Evolutionary conservation across 805 yeast genomes (phyloP), one percentile per base, ranked within the genome.

Genomic region (Kodamaea restingae): DNA sequence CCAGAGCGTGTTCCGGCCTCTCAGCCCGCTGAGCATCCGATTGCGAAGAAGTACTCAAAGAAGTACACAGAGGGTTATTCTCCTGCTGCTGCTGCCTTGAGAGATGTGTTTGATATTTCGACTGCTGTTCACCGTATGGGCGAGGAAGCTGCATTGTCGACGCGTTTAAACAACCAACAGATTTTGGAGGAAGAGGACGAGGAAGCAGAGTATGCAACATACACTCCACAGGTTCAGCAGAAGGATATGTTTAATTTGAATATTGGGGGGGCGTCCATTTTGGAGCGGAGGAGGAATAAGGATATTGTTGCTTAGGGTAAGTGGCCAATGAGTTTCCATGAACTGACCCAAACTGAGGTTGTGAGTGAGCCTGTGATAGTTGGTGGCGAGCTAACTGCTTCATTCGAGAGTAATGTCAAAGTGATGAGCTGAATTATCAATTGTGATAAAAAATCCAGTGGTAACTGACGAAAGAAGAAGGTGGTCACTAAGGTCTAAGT

Each of bases 61-160:
- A 58, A 54, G 41, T 56, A 39, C 41, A 42, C 36, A 30, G 47
- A 51, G 22, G 70, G 63, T 3, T 78, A 76, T 52, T 76, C 83
- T 2, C 88, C 88, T 4, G 88, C 86, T 2, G 88, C 88, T 1
- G 83, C 80, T 35, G 87, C 88, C 0, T 72, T 87, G 61, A 79
- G 86, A 48, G 95, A 87, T 51, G 95, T 90, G 9, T 87, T 87
- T 58, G 95, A 87, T 52, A 79, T 87, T 7, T 80, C 88, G 20
- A 83, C 87, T 36, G 95, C 95, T 4, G 88, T 87, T 12, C 91
- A 86, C 55, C 78, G 95, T 51, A 73, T 75, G 65, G 88, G 83
- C 37, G 85, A 80, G 54, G 90, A 83, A 49, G 68, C 71, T 7
- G 70, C 74, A 6, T 54, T 65, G 34, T 47, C 59, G 11, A 42